phyloP scores from a whole-genome alignment of 768 basidiomycete genomes.

The Suillus clintonianus region DNA sequence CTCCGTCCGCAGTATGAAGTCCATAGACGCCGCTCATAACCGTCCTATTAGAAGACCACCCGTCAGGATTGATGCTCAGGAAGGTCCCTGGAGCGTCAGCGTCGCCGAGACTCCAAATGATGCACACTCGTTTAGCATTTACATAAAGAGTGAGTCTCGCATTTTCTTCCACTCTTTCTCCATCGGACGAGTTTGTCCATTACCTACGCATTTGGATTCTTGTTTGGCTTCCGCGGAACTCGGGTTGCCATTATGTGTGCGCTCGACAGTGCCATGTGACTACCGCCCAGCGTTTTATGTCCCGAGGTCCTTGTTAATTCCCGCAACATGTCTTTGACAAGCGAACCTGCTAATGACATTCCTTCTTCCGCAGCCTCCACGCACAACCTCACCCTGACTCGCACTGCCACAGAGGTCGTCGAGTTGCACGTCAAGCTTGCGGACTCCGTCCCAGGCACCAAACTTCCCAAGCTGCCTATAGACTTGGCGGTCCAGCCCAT shows the following conservation, averaged over 20 bases:
- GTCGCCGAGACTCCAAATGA: conserved; percentile 85
- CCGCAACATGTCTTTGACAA: conserved; percentile 17
- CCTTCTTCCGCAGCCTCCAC: conserved; percentile 66
- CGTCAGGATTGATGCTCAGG: conserved; percentile 69
- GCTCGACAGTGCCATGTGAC: conserved; percentile 17
- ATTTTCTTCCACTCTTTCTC: conserved; percentile 25
- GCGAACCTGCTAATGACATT: conserved; percentile 28
- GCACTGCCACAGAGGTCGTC: conserved; percentile 72
- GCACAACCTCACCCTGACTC: conserved; percentile 85
- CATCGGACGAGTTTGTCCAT: conserved; percentile 18
- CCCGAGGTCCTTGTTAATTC: conserved; percentile 13
- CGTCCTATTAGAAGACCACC: conserved; percentile 47
- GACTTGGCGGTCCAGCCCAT: conserved; percentile 49
- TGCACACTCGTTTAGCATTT: conserved; percentile 69
- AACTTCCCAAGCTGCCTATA: conserved; percentile 63
- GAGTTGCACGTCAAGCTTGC: conserved; percentile 83
- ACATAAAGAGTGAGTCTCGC: conserved; percentile 79
- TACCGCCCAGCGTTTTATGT: conserved; percentile 11
- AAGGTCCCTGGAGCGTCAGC: conserved; percentile 86
- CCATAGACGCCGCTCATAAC: conserved; percentile 44
- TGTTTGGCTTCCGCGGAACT: conserved; percentile 23
- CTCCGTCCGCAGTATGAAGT: conserved; percentile 43
- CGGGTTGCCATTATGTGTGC: conserved; percentile 22
- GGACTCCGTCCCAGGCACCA: conserved; percentile 57
- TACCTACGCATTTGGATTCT: conserved; percentile 20